These are phyloP conservation scores for Cryptococcus sp. DNA, from an alignment of 1,284 basidiomycete genomes.

Conservation along the genomic window DNA sequence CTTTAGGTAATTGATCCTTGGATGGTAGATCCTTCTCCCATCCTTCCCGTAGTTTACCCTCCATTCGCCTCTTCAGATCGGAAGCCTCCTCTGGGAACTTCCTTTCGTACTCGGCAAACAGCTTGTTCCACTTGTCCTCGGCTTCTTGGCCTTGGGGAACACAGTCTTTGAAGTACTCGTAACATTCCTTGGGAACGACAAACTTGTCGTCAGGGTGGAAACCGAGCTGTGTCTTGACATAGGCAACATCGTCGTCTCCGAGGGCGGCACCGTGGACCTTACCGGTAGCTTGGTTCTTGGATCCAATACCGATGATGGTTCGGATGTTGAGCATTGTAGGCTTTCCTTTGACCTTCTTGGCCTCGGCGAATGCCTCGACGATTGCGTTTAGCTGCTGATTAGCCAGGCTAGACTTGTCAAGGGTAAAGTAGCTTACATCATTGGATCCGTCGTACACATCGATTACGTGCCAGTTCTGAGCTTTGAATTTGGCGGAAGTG, in stretches of 20 bases:
- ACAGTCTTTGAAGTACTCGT: constrained; percentile 37
- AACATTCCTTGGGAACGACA: constrained; percentile 26
- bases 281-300: constrained; percentile 29
- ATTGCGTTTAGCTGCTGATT: constrained; percentile 32
- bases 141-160: constrained; percentile 21
- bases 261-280: constrained; percentile 38
- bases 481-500: constrained; percentile 39
- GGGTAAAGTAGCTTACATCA: constrained; percentile 17
- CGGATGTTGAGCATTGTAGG: constrained; percentile 40
- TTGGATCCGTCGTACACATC: constrained; percentile 41
- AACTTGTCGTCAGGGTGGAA: constrained; percentile 36
- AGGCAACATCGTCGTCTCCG: constrained; percentile 36
- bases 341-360: constrained; percentile 35
- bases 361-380: constrained; percentile 32
- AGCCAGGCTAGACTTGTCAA: not conserved
- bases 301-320: constrained; percentile 43
- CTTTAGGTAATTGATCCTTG: constrained; percentile 28
- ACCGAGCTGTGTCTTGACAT: constrained; percentile 37
- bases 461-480: constrained; percentile 42
- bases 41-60: constrained; percentile 24
- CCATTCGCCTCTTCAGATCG: constrained; percentile 28
- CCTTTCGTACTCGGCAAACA: constrained; percentile 24
- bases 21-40: constrained; percentile 29
- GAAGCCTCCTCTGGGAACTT: constrained; percentile 26
- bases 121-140: constrained; percentile 35